Evolutionary conservation across 129 eudicot genomes (phyloP), one percentile per base, ranked within the genome.

Genomic region (Escallonia herrerae): DNA sequence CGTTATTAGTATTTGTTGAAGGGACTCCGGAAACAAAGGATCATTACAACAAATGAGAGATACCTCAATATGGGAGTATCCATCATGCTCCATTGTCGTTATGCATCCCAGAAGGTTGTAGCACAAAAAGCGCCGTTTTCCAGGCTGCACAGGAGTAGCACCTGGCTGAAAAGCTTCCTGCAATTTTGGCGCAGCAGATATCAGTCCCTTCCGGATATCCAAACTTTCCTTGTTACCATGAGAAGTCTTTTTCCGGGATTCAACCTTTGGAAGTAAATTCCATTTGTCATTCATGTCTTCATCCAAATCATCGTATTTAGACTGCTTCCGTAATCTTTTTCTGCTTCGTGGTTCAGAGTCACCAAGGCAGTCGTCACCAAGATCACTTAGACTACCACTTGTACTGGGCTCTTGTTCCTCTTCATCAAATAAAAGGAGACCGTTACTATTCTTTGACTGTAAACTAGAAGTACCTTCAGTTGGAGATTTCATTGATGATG

Each of bases 131-230:
- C 78, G 81, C 74, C 96, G 80, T 79, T 90, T 89, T 66, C 97
- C 97, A 56, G 90, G 79, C 60, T 83, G 99, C 33, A 70, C 80
- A 40, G 99, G 97, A 57, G 99, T 94, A 42, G 86, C 80, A 50
- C 99, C 99, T 13, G 99, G 85, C 81, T 94, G 99, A 78, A 94
- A 89, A 58, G 95, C 79, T 60, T 82, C 97, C 75, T 94, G 99
- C 97, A 89, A 63, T 70, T 67, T 74, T 44, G 77, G 66, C 42
- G 76, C 82, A 14, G 76, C 46, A 39, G 58, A 47, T 51, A 43
- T 60, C 50, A 50, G 40, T 66, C 48, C 81, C 68, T 83, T 80
- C 38, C 74, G 73, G 43, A 56, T 77, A 62, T 80, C 65, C 15
- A 61, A 15, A 43, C 54, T 61, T 41, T 82, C 83, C 65, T 71